Evolutionary conservation across 2,329 filamentous ascomycete genomes (phyloP).

Genomic region (Alternaria ventricosa): DNA sequence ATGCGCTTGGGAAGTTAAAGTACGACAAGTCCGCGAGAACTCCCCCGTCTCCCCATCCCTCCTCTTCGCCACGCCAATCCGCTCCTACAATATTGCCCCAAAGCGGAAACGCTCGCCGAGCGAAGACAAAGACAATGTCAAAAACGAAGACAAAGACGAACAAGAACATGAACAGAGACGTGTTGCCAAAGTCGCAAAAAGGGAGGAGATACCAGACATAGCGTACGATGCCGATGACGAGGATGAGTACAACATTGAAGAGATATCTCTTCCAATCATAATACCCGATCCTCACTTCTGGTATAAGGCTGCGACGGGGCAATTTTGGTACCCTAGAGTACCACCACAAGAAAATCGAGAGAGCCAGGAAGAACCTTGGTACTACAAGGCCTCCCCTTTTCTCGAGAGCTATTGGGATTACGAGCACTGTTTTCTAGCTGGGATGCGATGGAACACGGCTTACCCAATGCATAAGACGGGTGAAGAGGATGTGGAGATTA

Average conservation of each 20-base stretch:
- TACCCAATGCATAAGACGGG: background rate
- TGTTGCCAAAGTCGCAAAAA: background rate
- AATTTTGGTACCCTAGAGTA: background rate
- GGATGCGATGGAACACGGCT: background rate
- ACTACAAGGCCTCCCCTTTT: rapidly evolving
- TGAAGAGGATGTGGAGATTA: background rate
- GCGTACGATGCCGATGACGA: background rate
- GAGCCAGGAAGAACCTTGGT: background rate
- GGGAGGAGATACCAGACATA: background rate
- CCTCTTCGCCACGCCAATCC: background rate
- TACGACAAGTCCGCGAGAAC: background rate
- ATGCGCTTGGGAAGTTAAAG: background rate
- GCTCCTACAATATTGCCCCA: background rate
- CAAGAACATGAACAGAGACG: background rate
- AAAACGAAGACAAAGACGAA: background rate
- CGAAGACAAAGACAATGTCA: background rate
- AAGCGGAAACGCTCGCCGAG: background rate
- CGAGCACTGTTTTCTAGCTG: rapidly evolving
- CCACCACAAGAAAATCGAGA: background rate
- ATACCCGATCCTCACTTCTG: background rate
- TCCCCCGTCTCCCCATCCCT: background rate
- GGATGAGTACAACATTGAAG: background rate
- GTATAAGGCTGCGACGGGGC: background rate
- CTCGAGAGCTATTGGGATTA: background rate
- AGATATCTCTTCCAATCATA: background rate